A percentile compares a stretch with the other conserved stretches of the same genome.
These are phyloP conservation scores for Solanum piurae DNA, from an alignment of 257 asterid species.

Conservation along the genomic window DNA sequence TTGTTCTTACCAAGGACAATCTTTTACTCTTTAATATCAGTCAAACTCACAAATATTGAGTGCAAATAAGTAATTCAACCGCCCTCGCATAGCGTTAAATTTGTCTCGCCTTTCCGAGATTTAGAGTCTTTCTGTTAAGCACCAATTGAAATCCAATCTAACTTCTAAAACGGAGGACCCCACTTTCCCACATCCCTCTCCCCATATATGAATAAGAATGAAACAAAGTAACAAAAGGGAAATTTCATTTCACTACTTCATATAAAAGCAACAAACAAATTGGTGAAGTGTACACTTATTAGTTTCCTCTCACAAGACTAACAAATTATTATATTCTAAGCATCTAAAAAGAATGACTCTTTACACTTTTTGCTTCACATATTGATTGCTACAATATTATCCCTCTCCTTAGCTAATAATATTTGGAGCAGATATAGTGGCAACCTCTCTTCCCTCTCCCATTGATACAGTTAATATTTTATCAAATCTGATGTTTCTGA, in stretches of 20 bases:
- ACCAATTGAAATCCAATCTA: no score
- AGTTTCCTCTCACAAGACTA: neutral
- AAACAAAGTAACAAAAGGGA: neutral
- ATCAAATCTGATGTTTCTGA: neutral
- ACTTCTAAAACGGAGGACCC: no score
- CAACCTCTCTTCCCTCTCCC: slow-evolving; percentile 7
- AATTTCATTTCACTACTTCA: neutral
- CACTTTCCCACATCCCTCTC: no score
- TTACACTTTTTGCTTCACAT: neutral
- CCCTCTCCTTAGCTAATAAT: neutral
- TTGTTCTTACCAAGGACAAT: neutral
- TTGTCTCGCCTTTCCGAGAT: no score
- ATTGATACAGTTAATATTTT: neutral
- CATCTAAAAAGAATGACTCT: neutral
- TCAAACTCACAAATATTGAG: neutral
- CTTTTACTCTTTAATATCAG: neutral
- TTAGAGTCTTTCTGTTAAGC: no score
- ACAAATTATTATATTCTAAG: neutral
- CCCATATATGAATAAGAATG: neutral
- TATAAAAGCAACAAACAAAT: neutral
- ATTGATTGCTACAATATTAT: neutral
- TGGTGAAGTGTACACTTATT: neutral
- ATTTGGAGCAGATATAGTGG: neutral
- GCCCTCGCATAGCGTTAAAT: no score
- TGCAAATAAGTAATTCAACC: neutral